Percentiles rank a stretch among this genome's conserved stretches.
These are phyloP conservation scores for Lentinula novae-zelandiae DNA, from an alignment of 1,284 basidiomycete species.

Conservation along the genomic window DNA sequence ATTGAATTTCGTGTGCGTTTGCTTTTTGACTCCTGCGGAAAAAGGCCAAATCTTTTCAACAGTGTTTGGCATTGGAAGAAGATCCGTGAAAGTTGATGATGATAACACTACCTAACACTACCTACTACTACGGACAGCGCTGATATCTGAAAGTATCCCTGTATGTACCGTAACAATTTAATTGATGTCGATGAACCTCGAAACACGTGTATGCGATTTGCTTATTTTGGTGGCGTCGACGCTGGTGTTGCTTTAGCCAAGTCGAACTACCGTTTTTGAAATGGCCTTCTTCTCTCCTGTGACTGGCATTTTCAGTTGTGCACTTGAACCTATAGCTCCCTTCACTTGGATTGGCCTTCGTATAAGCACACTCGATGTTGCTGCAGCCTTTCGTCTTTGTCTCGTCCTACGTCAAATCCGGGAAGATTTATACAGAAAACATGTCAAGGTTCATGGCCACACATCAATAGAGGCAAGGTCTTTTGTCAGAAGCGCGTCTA, in stretches of 20 bases:
- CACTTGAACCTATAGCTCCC: constrained; percentile 58
- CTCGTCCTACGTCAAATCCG: constrained; percentile 62
- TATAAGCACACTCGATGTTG: constrained; percentile 61
- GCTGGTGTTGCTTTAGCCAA: too few relatives aligned
- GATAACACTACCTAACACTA: too few relatives aligned
- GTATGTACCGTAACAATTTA: too few relatives aligned
- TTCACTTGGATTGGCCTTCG: constrained; percentile 64
- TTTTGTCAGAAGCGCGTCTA: constrained; percentile 51
- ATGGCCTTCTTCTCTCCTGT: constrained; percentile 39
- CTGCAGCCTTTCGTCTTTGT: constrained; percentile 64
- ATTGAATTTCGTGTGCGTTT: constrained; percentile 80
- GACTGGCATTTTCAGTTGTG: constrained; percentile 47
- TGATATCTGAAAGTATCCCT: too few relatives aligned
- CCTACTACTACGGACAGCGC: too few relatives aligned
- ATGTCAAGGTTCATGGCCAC: constrained; percentile 34
- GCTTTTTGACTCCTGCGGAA: background rate
- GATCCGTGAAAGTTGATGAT: constrained; percentile 7
- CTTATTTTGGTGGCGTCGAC: too few relatives aligned
- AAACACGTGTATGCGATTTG: background rate
- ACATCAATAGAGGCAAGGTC: constrained; percentile 43
- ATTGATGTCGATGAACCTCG: too few relatives aligned
- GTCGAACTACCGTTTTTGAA: background rate
- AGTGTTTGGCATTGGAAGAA: constrained; percentile 56
- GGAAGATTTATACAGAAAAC: constrained; percentile 43
- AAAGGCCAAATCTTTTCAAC: background rate